These are phyloP conservation scores for Alternaria ventricosa DNA, from an alignment of 2,329 filamentous ascomycete genomes.

Conservation along the genomic window DNA sequence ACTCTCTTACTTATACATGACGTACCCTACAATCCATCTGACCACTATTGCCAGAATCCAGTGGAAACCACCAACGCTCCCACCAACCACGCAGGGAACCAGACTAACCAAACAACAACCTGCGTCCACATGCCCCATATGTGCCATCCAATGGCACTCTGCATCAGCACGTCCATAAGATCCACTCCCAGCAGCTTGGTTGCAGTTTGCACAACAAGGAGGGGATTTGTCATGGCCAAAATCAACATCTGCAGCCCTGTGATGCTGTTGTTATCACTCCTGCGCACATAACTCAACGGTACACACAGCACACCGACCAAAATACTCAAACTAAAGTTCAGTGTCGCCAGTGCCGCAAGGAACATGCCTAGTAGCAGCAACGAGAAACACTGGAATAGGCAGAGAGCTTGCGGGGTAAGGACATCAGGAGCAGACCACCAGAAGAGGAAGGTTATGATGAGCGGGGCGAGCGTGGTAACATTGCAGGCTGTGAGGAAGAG, in stretches of 20 bases:
- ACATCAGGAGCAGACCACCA: slow-evolving; percentile 42
- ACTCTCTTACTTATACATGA: neutral
- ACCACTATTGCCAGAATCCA: slow-evolving; percentile 23
- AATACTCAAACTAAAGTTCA: slow-evolving; percentile 93
- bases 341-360: slow-evolving; percentile 87
- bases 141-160: slow-evolving; percentile 86
- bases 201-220: slow-evolving; percentile 40
- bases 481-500: slow-evolving; percentile 43
- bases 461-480: slow-evolving; percentile 42
- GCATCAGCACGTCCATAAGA: slow-evolving; percentile 65
- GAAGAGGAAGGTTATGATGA: slow-evolving; percentile 37
- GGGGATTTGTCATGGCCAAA: slow-evolving; percentile 42
- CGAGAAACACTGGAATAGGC: slow-evolving; percentile 86
- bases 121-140: slow-evolving; percentile 90
- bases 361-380: slow-evolving; percentile 92
- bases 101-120: slow-evolving; percentile 90
- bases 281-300: slow-evolving; percentile 76
- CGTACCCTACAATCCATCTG: neutral
- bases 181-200: slow-evolving; percentile 41
- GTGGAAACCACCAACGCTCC: slow-evolving; percentile 50
- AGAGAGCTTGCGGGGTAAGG: slow-evolving; percentile 72
- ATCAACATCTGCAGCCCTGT: slow-evolving; percentile 21
- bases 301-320: slow-evolving; percentile 79
- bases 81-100: slow-evolving; percentile 91
- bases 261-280: slow-evolving; percentile 7